Percentiles rank a stretch among this genome's conserved stretches.
Evolutionary conservation across 2,329 filamentous ascomycete species (phyloP).

Genomic region (Talaromyces sp.): DNA sequence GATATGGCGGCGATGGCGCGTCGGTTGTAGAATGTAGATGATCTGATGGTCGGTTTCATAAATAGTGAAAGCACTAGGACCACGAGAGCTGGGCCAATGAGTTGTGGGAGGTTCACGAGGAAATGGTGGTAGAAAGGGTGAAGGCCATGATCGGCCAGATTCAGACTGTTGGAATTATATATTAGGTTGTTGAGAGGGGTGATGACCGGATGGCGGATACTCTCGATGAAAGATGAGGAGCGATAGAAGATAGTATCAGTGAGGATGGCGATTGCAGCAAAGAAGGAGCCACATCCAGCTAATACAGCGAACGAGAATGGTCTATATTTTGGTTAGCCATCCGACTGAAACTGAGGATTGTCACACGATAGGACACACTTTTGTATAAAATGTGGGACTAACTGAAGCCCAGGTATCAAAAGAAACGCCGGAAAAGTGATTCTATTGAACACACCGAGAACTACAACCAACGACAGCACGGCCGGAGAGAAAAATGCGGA

Average conservation of each 20-base stretch:
- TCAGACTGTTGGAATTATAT: conserved; percentile 68
- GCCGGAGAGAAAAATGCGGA: conserved; percentile 72
- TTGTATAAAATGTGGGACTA: conserved; percentile 79
- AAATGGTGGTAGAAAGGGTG: conserved; percentile 77
- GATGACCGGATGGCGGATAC: conserved; percentile 59
- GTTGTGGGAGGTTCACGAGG: conserved; percentile 65
- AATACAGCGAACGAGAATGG: conserved; percentile 61
- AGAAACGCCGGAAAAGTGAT: conserved; percentile 97
- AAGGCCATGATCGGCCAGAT: conserved; percentile 70
- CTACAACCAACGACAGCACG: conserved; percentile 73
- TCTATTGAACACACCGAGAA: conserved; percentile 90
- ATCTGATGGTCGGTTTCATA: conserved; percentile 26
- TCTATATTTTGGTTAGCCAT: conserved; percentile 37
- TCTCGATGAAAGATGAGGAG: conserved; percentile 34
- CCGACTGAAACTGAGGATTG: background rate
- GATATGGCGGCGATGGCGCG: conserved; percentile 44
- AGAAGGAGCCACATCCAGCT: conserved; percentile 62
- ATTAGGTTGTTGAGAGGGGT: conserved; percentile 74
- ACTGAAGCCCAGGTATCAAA: conserved; percentile 73
- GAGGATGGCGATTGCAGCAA: conserved; percentile 68
- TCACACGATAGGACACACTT: conserved; percentile 55
- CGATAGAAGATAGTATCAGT: conserved; percentile 83
- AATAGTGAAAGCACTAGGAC: conserved; percentile 52
- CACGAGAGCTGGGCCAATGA: conserved; percentile 66
- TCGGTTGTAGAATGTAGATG: conserved; percentile 36